Evolutionary conservation across 2,329 filamentous ascomycete genomes (phyloP).

Genomic region (Hypoxylon rubiginosum): DNA sequence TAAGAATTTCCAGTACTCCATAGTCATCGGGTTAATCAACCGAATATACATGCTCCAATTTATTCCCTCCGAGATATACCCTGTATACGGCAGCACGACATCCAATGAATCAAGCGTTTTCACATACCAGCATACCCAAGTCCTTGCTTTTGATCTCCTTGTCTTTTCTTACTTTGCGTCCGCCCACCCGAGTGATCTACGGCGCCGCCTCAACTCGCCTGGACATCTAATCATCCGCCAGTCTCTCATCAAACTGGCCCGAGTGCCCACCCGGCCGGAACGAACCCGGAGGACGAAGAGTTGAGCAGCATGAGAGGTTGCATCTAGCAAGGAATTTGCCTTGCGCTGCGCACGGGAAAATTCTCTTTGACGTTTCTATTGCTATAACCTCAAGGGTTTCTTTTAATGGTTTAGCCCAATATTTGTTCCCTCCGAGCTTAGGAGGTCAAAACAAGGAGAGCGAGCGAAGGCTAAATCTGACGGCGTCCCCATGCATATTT

Average conservation of each 20-base stretch:
- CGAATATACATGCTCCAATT: constrained; percentile 41
- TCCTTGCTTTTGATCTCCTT: constrained; percentile 15
- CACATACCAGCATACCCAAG: constrained; percentile 32
- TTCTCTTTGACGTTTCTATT: constrained; percentile 7
- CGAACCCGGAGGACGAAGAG: neutral
- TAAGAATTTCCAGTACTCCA: constrained; percentile 39
- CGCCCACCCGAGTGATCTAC: neutral
- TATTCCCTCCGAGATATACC: constrained; percentile 19
- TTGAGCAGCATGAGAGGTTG: neutral
- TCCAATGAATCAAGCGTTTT: constrained; percentile 1
- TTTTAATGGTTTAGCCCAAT: constrained; percentile 1
- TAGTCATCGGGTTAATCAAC: constrained; percentile 38
- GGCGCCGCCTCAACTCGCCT: neutral
- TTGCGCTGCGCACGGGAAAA: constrained; percentile 6
- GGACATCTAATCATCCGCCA: neutral
- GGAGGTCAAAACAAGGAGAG: neutral
- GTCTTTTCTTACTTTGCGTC: neutral
- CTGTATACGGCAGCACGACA: constrained; percentile 33
- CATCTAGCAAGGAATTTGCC: constrained; percentile 8
- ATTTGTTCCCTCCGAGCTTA: neutral
- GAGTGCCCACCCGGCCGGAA: neutral
- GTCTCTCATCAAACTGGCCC: neutral
- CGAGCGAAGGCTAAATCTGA: constrained; percentile 2
- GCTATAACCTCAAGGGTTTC: constrained; percentile 19
- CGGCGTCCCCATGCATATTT: constrained; percentile 22